These are phyloP conservation scores for Sporothrix humicola DNA, from an alignment of 2,329 filamentous ascomycete species.

Conservation along the genomic window DNA sequence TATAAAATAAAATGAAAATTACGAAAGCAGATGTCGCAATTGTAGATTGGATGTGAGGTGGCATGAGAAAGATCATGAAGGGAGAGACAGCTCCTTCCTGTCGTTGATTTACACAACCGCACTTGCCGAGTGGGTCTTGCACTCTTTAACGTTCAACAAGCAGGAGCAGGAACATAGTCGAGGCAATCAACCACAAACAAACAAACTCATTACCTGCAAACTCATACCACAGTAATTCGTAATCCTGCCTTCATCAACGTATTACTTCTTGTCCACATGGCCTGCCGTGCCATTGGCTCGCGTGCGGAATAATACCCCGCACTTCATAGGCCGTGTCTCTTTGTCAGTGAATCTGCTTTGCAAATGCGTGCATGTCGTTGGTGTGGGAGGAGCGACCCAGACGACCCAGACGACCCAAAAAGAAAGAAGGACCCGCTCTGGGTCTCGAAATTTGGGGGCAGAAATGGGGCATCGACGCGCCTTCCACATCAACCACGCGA, in stretches of 20 bases:
- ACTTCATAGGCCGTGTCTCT: conserved; percentile 26
- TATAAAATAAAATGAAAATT: background rate
- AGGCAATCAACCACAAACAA: background rate
- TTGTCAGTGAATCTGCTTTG: background rate
- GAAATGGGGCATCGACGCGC: background rate
- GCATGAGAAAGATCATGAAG: background rate
- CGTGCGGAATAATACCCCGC: conserved; percentile 31
- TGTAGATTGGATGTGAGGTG: background rate
- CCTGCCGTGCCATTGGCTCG: conserved; percentile 20
- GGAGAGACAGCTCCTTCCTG: background rate
- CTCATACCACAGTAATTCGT: too few species aligned
- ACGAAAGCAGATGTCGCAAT: background rate
- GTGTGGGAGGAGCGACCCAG: too few species aligned
- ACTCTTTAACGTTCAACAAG: background rate
- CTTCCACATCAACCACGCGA: conserved; percentile 2
- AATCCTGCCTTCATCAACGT: background rate
- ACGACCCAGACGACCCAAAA: background rate
- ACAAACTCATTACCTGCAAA: background rate
- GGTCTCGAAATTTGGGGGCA: background rate
- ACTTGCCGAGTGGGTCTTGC: conserved; percentile 11
- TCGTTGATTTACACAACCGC: background rate
- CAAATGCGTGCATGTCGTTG: background rate
- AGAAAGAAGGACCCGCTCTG: background rate
- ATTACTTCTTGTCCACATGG: background rate
- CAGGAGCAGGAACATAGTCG: background rate